Evolutionary conservation across 2,329 filamentous ascomycete genomes (phyloP), one percentile per base, ranked within the genome.

Genomic region (Blastomyces gilchristii): DNA sequence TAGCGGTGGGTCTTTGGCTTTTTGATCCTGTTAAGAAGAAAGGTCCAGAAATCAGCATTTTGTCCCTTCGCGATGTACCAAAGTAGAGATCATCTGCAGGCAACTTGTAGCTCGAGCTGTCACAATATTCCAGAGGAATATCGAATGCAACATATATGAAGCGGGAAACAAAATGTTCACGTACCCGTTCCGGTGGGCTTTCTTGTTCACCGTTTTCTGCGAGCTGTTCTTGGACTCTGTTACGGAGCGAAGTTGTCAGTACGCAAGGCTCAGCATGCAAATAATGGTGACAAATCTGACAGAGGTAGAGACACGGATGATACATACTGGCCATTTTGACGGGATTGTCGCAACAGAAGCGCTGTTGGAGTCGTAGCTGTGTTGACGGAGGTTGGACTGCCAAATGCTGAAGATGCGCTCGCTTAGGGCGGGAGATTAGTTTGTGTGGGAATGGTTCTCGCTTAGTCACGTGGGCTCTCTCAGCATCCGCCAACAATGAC

Each of bases 201-300:
- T 99, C 85, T 89, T 89, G 80, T 86, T 87, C 87, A 94, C 89
- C 84, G 97, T 97, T 85, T 97, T 91, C 86, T 97, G 93, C 77
- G 93, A 97, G 83, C 91, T 95, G 88, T 97, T 97, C 91, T 97
- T 97, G 76, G 94, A 97, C 87, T 97, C 92, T 97, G 79, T 64
- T 39, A 65, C 45, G 65, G 66, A 64, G 61, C 41, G 54, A 54
- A 67, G 61, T 59, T 62, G 14, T 61, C 60, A 62, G 61, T 41
- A 25, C 34, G 34, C 47, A 31, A n/a, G 37, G 52, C 50, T 56
- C n/a, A 62, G 56, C n/a, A 50, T 22, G 22, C 22, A 37, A 49
- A 59, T 4, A 37, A 41, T 31, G 45, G 56, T 18, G 60, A 61
- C 8, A 25, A 60, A 56, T 34, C 62, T 22, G 47, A 7, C 28